Conservation (phyloP, 805 yeast species). For the Nakazawaea anatomiae region DNA sequence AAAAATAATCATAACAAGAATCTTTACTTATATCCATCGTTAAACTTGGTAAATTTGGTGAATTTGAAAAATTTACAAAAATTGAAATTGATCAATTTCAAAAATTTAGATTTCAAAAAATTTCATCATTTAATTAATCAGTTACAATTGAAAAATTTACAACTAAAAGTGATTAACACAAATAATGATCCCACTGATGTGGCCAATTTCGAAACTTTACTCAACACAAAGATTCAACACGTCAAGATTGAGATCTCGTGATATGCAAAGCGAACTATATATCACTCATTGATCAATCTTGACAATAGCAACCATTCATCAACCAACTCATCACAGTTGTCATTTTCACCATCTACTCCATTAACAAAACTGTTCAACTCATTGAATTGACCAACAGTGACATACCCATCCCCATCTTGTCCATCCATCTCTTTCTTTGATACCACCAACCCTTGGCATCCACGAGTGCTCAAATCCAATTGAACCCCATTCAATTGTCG, state of each 20-base stretch:
- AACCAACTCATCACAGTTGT: background rate
- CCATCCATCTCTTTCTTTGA: background rate
- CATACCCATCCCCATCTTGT: background rate
- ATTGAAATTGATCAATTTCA: constrained; percentile 5
- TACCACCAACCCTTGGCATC: background rate
- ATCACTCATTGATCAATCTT: constrained; percentile 18
- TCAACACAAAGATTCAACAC: background rate
- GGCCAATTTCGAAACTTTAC: background rate
- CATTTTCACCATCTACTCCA: background rate
- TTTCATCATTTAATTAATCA: constrained; percentile 1
- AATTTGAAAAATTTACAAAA: constrained; percentile 3
- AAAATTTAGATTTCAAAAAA: constrained; percentile 7
- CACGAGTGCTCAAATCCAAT: background rate
- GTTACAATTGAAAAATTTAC: background rate
- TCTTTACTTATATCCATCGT: constrained; percentile 8
- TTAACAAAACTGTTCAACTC: constrained; percentile 2
- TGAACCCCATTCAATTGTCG: constrained; percentile 1
- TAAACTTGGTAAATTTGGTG: constrained; percentile 4
- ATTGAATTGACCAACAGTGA: background rate
- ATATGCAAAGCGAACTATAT: too few species aligned
- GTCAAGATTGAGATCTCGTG: background rate
- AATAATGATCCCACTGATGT: constrained; percentile 9
- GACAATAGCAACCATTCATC: constrained; percentile 18
- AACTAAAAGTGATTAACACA: constrained; percentile 3
- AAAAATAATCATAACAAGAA: background rate